These are phyloP conservation scores for Wickerhamiella kurtzmanii DNA, from an alignment of 805 yeast genomes.

Conservation along the genomic window DNA sequence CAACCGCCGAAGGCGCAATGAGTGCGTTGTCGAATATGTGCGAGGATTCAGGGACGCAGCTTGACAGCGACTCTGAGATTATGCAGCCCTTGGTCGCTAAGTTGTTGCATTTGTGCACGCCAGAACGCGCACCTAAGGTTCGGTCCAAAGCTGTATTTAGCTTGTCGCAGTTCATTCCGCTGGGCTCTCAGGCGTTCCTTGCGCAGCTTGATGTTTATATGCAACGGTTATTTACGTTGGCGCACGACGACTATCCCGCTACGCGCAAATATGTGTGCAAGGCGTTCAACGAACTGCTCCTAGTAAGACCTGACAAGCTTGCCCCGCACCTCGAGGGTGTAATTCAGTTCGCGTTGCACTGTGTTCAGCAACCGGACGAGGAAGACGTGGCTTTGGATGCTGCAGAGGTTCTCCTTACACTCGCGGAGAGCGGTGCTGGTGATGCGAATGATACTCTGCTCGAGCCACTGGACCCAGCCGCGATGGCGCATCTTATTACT, in stretches of 20 bases:
- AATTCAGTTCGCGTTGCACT: conserved; percentile 66
- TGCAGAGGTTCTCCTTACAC: conserved; percentile 73
- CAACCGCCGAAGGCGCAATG: conserved; percentile 59
- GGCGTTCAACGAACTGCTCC: conserved; percentile 58
- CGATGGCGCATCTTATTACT: conserved; percentile 13
- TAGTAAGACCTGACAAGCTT: conserved; percentile 66
- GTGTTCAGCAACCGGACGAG: conserved; percentile 43
- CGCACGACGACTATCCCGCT: conserved; percentile 41
- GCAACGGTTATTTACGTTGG: conserved; percentile 50
- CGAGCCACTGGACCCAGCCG: neutral
- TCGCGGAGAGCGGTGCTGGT: conserved; percentile 52
- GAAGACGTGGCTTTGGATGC: conserved; percentile 82
- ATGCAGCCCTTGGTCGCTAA: conserved; percentile 43
- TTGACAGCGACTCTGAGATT: conserved; percentile 54
- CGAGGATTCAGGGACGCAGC: conserved; percentile 62
- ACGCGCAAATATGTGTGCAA: conserved; percentile 67
- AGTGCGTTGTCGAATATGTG: conserved; percentile 75
- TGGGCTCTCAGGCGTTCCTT: conserved; percentile 52
- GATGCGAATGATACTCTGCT: conserved; percentile 41
- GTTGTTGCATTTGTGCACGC: conserved; percentile 39
- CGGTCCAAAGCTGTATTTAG: conserved; percentile 56
- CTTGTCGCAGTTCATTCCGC: conserved; percentile 59
- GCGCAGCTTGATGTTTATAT: conserved; percentile 55
- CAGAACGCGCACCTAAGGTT: conserved; percentile 29
- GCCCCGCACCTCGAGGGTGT: conserved; percentile 77